Evolutionary conservation across 1,139 yeast species (phyloP), one percentile per base, ranked within the genome.

Genomic region (Candida labiduridarum): DNA sequence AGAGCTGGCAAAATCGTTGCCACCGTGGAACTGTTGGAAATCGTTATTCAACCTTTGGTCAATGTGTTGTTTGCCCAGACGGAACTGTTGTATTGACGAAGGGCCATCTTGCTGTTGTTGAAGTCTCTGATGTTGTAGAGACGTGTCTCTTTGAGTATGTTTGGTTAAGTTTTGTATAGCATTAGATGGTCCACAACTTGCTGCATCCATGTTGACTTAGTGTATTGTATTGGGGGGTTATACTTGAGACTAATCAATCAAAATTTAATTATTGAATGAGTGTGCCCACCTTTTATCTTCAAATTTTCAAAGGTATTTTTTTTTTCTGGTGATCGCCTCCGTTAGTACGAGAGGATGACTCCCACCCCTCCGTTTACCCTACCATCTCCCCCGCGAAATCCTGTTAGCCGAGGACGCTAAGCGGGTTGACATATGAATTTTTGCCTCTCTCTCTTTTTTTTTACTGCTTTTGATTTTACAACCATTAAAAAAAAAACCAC

Each of bases 131-230:
- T 65, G 64, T 46, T 71, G 75, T 18, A 70, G 57, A 8, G 73
- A 63, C 35, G 57, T 66, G 50, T 72, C 76, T 50, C 71, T 56
- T 49, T 67, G 72, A 2, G 73, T 52, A 53, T 71, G 72, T 50
- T 68, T 68, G 27, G 66, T 59, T 41, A 72, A 60, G 58, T 67
- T 68, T 51, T 65, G 65, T 39, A 72, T 58, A 18, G 76, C 76
- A 52, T 66, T 72, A 12, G 74, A 62, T 15, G 75, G 75, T 36
- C 75, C 75, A 63, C 77, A 72, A 49, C 61, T 63, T 33, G 68
- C 68, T 41, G 67, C 62, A 47, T 72, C 75, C 77, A 72, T 72
- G 25, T 11, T 50, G n/a, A 25, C 12, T 41, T 10, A 10, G 18
- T 29, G 19, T 25, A n/a, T 22, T 8, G 11, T 15, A 15, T 43